Evolutionary conservation across 140 eudicot species (phyloP).

Genomic region (Bidens hawaiensis): DNA sequence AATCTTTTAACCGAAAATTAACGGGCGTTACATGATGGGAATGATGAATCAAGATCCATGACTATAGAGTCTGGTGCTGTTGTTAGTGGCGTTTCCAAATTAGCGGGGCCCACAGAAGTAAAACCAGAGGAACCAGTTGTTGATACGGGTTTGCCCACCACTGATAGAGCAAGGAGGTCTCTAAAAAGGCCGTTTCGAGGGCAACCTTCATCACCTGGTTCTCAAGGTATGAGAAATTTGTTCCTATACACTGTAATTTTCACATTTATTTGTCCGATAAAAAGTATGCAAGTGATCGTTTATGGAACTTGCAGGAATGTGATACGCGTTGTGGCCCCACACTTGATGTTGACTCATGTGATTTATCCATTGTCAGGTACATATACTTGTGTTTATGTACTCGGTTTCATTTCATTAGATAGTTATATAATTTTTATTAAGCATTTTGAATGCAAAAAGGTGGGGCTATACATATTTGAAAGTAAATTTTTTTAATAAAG

Average conservation of each 20-base stretch:
- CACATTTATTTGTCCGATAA: background rate
- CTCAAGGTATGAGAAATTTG: constrained; percentile 24
- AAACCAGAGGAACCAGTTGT: constrained; percentile 36
- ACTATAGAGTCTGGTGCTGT: constrained; percentile 20
- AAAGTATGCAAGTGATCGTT: background rate
- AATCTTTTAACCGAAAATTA: too few relatives aligned
- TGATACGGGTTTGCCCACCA: constrained; percentile 41
- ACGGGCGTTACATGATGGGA: too few relatives aligned
- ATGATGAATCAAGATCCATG: constrained; percentile 18
- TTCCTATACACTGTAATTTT: too few relatives aligned
- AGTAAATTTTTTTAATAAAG: background rate
- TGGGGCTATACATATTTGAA: background rate
- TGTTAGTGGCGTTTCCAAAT: constrained; percentile 12
- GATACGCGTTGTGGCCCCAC: background rate
- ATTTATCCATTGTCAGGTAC: constrained; percentile 10
- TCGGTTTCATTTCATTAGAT: background rate
- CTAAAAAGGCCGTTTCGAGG: constrained; percentile 37
- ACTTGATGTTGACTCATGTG: background rate
- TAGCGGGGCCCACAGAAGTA: constrained; percentile 23
- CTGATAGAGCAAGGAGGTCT: constrained; percentile 64
- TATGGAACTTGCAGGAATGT: constrained; percentile 28
- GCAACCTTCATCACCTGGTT: constrained; percentile 30
- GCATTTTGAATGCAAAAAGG: constrained; percentile 1
- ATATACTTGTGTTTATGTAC: background rate
- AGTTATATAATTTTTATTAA: background rate